These are phyloP conservation scores for Abrus precatorius DNA, from an alignment of 306 rosid species.

Conservation along the genomic window DNA sequence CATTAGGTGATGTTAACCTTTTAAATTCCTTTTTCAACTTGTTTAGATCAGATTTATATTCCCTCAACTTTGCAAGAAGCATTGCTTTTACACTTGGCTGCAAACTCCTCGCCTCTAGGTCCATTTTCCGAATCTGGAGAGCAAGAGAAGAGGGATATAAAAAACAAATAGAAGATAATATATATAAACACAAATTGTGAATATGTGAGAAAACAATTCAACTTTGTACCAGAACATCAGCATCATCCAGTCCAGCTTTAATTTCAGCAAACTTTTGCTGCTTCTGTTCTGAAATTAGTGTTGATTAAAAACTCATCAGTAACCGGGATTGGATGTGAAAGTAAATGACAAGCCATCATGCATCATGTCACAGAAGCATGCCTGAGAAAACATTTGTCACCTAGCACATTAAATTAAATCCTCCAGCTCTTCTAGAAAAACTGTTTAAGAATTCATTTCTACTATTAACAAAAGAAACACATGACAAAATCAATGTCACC, in stretches of 20 bases:
- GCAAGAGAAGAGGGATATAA: background rate
- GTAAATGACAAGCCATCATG: background rate
- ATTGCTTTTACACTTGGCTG: conserved; percentile 82
- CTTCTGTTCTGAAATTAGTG: conserved; percentile 73
- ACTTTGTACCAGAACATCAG: conserved; percentile 74
- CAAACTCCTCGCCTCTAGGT: conserved; percentile 89
- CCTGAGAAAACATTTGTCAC: conserved; percentile 34
- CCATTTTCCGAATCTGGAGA: conserved; percentile 88
- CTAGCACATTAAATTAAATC: conserved; percentile 18
- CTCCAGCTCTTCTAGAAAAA: conserved; percentile 19
- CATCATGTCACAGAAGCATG: conserved; percentile 38
- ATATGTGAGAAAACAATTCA: conserved; percentile 14
- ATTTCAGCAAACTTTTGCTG: conserved; percentile 75
- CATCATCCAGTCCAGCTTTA: conserved; percentile 79
- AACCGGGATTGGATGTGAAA: background rate
- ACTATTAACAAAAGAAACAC: conserved; percentile 34
- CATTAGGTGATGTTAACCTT: conserved; percentile 76
- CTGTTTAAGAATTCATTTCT: background rate
- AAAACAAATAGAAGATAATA: conserved; percentile 25
- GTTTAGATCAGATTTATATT: conserved; percentile 84
- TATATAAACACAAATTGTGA: background rate
- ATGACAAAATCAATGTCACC: background rate
- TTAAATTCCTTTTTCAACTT: conserved; percentile 82
- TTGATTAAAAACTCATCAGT: conserved; percentile 37
- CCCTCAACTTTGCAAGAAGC: conserved; percentile 90